phyloP scores from a whole-genome alignment of 2,329 filamentous ascomycete genomes.

The Lasiodiplodia sp. region DNA sequence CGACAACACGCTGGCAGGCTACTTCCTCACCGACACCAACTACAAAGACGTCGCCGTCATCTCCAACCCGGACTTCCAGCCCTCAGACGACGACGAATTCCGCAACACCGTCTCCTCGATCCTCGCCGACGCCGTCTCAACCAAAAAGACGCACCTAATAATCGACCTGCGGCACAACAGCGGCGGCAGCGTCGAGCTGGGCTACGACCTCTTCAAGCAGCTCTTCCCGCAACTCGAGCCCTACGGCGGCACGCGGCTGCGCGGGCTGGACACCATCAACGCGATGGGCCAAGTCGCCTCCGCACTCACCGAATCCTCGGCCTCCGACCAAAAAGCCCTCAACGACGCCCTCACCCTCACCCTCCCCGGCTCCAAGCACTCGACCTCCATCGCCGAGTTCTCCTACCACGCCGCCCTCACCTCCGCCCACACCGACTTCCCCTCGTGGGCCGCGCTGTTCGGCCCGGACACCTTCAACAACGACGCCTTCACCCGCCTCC shows the following conservation, averaged over 20 bases:
- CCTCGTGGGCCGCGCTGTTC: constrained; percentile 46
- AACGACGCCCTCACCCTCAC: constrained; percentile 39
- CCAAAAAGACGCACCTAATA: constrained; percentile 66
- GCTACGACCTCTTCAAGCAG: constrained; percentile 58
- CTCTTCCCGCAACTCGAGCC: constrained; percentile 58
- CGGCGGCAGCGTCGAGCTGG: constrained; percentile 59
- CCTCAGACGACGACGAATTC: constrained; percentile 43
- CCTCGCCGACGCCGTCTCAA: constrained; percentile 54
- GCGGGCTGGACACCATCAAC: constrained; percentile 52
- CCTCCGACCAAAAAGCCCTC: constrained; percentile 37
- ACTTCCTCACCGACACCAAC: constrained; percentile 51
- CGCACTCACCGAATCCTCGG: constrained; percentile 35
- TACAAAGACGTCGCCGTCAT: constrained; percentile 57
- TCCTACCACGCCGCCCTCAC: constrained; percentile 46
- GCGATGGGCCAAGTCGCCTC: constrained; percentile 39
- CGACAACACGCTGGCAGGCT: constrained; percentile 52
- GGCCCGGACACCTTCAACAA: constrained; percentile 43
- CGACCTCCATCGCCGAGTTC: constrained; percentile 38
- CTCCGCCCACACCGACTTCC: constrained; percentile 39
- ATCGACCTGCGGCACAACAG: constrained; percentile 69
- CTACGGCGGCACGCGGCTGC: constrained; percentile 56
- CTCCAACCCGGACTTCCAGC: constrained; percentile 51
- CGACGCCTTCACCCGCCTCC: constrained; percentile 45
- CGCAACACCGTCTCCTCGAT: constrained; percentile 53
- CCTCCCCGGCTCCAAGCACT: not conserved